Base-by-base conservation (phyloP, 805 yeast species). In the Zygosaccharomyces kombuchaensis region DNA sequence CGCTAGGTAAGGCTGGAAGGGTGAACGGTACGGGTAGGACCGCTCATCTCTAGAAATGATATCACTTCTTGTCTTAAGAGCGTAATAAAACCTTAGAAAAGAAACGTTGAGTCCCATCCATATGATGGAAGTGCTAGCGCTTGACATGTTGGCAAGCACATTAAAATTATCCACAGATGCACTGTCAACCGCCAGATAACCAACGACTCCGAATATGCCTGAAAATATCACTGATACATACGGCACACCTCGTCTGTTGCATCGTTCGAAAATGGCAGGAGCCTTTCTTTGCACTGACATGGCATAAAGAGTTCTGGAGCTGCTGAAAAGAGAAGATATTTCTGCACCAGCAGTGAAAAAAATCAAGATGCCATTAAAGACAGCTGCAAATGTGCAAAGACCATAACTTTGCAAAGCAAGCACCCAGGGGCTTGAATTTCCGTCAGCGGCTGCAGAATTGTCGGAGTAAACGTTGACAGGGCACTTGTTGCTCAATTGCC, bases 41-140 rank as follows among this genome's bases (percentile, higher is more conserved):
- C 75, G 72, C 58, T 80, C 85, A 52, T 79, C 75, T 54, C 89
- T 70, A 37, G 77, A 71, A 29, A 81, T 77, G 43, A 82, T 80
- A 58, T 83, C 88, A 0, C 83, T 82, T 37, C 89, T 66, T 43
- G 69, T 64, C 51, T 74, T 72, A 50, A 84, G 63, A 0, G 86
- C 90, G 50, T 73, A 77, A 62, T 75, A 80, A 57, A 83, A 84
- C 43, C 90, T 65, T 31, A 84, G 60, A 58, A 73, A 84, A 2
- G 87, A 72, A 13, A 81, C 58, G 54, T 84, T 80, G 76, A 84
- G 78, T 4, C 87, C 85, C 52, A 73, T 66, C 96, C 96, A 88
- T 35, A 85, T 87, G 29, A 88, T 65, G 43, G 87, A 76, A 0
- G 89, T 90, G 1, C 90, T 76, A 0, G 90, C 78, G 2, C 90